Percentiles rank a stretch among this genome's conserved stretches.
Evolutionary conservation across 2,329 filamentous ascomycete genomes (phyloP).

Genomic region (Penicillium sp.): DNA sequence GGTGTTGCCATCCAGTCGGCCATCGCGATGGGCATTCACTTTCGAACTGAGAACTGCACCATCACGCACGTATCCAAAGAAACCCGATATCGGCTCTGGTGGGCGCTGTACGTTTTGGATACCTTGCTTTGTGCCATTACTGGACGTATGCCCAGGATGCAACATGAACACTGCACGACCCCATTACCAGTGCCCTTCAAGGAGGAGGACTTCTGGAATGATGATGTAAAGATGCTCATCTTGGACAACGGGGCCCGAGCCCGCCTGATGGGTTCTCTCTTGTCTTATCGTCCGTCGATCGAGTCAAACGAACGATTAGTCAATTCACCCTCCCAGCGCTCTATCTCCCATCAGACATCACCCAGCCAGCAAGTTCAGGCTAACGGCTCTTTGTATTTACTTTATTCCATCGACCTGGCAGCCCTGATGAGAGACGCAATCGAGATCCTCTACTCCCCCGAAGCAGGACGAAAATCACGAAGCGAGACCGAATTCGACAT

Average conservation of each 20-base stretch:
- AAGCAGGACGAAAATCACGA: not conserved
- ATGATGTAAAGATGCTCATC: not conserved
- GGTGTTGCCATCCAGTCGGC: conserved; percentile 11
- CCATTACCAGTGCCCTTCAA: conserved; percentile 4
- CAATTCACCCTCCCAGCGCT: not conserved
- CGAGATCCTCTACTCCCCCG: conserved; percentile 3
- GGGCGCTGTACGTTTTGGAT: conserved; percentile 7
- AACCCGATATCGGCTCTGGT: conserved; percentile 8
- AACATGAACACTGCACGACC: conserved; percentile 2
- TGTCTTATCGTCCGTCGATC: not conserved
- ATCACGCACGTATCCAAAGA: conserved; percentile 8
- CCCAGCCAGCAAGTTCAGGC: not conserved
- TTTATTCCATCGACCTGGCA: conserved; percentile 7
- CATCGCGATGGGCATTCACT: conserved; percentile 4
- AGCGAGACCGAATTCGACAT: conserved; percentile 3
- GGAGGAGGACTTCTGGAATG: conserved; percentile 6
- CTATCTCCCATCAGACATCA: not conserved
- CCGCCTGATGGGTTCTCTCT: not conserved
- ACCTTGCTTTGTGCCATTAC: conserved; percentile 3
- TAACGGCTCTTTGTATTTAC: conserved; percentile 2
- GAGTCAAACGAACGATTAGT: not conserved
- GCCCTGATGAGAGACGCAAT: conserved; percentile 6
- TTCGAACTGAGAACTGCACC: not conserved
- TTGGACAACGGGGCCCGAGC: not conserved
- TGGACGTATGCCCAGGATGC: conserved; percentile 6